Evolutionary conservation across 2,329 filamentous ascomycete genomes (phyloP).

Genomic region (Sclerotinia spermophila): DNA sequence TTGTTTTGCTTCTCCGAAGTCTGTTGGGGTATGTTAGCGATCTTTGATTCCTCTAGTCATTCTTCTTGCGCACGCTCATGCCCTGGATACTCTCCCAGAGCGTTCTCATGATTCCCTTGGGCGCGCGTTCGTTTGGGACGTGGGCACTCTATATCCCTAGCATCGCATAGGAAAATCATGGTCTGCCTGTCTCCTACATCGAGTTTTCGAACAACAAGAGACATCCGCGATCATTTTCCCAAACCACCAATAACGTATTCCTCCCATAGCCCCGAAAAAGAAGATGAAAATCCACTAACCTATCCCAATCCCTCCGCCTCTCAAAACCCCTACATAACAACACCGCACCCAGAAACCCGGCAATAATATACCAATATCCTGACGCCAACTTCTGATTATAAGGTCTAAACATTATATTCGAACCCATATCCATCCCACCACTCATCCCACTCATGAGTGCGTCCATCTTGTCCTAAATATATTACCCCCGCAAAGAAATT

Average conservation of each 20-base stretch:
- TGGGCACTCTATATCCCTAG: not conserved
- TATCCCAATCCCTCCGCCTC: conserved; percentile 27
- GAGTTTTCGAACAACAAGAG: not conserved
- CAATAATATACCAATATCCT: conserved; percentile 58
- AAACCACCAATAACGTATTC: not conserved
- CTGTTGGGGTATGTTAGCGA: conserved; percentile 36
- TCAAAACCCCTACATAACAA: conserved; percentile 26
- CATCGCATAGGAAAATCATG: not conserved
- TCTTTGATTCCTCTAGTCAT: not conserved
- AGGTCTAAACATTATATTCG: conserved; percentile 41
- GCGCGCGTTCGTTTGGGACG: not conserved
- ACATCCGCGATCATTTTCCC: not conserved
- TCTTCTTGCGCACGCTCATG: not conserved
- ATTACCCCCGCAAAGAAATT: not conserved
- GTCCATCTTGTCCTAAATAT: conserved; percentile 12
- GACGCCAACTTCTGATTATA: conserved; percentile 51
- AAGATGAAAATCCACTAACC: conserved; percentile 22
- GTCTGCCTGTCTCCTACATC: no score
- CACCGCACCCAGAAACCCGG: conserved; percentile 39
- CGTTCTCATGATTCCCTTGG: not conserved
- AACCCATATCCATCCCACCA: conserved; percentile 28
- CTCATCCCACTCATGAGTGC: conserved; percentile 23
- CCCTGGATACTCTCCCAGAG: not conserved
- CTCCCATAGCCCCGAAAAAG: not conserved
- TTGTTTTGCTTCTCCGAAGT: conserved; percentile 42